Percentiles rank a stretch among this genome's conserved stretches.
phyloP scores from a whole-genome alignment of 331 rosid genomes.

The Quercus tomentella region DNA sequence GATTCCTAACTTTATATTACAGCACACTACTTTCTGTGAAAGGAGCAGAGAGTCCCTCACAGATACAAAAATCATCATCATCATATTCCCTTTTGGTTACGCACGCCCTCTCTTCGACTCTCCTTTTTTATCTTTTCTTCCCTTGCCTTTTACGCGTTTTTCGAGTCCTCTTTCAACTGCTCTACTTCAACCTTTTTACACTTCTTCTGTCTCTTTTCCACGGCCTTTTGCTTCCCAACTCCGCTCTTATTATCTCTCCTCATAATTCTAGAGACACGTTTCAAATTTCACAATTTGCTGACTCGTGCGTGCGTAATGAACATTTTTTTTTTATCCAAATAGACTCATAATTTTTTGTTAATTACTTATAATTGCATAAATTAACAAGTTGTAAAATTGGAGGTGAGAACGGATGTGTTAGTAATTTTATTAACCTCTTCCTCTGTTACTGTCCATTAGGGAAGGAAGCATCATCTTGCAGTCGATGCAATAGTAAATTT shows the following conservation, averaged over 20 bases:
- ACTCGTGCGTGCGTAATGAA: rapidly evolving
- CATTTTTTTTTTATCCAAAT: too few species aligned
- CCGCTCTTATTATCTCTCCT: too few species aligned
- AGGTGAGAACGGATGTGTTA: rapidly evolving
- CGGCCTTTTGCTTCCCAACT: neutral
- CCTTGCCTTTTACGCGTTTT: slow-evolving; percentile 51
- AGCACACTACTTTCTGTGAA: slow-evolving; percentile 36
- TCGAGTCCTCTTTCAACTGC: slow-evolving; percentile 33
- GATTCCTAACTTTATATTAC: slow-evolving; percentile 36
- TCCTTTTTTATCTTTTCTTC: neutral
- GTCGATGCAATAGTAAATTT: too few species aligned
- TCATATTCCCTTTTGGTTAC: slow-evolving; percentile 46
- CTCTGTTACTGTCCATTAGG: too few species aligned
- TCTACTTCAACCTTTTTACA: slow-evolving; percentile 28
- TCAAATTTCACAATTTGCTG: too few species aligned
- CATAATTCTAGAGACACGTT: too few species aligned
- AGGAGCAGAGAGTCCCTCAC: slow-evolving; percentile 13
- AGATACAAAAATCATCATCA: slow-evolving; percentile 32
- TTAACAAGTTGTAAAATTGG: too few species aligned
- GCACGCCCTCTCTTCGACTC: slow-evolving; percentile 44
- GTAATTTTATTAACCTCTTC: too few species aligned
- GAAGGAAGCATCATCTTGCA: too few species aligned
- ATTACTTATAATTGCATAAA: too few species aligned
- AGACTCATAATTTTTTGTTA: too few species aligned
- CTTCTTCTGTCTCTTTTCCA: neutral